Evolutionary conservation across 75 land plant species (phyloP).

Genomic region (Larix kaempferi): DNA sequence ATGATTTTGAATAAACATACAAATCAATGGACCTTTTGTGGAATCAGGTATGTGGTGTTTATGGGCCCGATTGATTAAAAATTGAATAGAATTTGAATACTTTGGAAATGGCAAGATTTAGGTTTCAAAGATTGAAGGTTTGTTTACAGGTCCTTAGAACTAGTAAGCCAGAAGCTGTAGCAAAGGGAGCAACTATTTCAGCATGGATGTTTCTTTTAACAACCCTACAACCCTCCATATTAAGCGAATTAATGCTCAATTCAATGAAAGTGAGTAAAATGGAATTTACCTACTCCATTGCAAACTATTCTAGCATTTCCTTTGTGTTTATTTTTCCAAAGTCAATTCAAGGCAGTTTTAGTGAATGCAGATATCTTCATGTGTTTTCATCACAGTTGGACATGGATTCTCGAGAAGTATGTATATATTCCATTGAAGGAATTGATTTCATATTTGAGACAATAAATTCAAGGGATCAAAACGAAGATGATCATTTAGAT

Average conservation of each 20-base stretch:
- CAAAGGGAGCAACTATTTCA: conserved; percentile 61
- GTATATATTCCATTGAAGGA: conserved; percentile 78
- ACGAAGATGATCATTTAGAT: conserved; percentile 16
- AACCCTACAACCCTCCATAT: conserved; percentile 62
- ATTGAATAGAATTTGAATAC: neutral
- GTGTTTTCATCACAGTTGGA: conserved; percentile 64
- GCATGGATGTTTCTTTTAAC: conserved; percentile 92
- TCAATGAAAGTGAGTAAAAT: conserved; percentile 53
- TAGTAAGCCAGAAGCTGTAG: conserved; percentile 47
- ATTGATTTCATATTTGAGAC: conserved; percentile 68
- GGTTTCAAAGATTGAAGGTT: neutral
- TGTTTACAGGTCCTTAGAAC: conserved; percentile 8
- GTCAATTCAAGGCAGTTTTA: neutral
- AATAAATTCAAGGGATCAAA: conserved; percentile 29
- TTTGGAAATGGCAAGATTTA: neutral
- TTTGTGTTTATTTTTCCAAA: neutral
- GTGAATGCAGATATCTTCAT: conserved; percentile 55
- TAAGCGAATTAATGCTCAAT: conserved; percentile 26
- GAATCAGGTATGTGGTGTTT: conserved; percentile 45
- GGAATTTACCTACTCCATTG: neutral
- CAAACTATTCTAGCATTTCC: neutral
- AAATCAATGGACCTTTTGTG: conserved; percentile 76
- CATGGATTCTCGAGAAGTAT: conserved; percentile 54
- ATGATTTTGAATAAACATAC: conserved; percentile 67
- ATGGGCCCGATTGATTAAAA: neutral